phyloP scores from a whole-genome alignment of 2,329 filamentous ascomycete species.

The Epichloe uncinata region DNA sequence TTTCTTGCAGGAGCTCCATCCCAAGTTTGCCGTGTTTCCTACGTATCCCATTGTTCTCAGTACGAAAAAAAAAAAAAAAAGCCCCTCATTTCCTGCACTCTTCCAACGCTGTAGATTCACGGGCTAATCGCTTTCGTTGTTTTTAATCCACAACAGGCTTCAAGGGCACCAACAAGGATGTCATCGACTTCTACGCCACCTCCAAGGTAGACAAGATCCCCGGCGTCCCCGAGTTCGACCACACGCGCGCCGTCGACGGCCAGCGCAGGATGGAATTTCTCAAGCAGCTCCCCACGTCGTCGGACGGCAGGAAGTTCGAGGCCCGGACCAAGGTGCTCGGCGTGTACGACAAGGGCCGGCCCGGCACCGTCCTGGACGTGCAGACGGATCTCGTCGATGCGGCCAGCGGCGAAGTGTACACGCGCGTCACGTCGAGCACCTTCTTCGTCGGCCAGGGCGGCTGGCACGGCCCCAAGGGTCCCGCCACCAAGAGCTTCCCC shows the following conservation, averaged over 20 bases:
- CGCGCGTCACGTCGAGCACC: conserved; percentile 51
- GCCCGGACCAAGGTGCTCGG: conserved; percentile 65
- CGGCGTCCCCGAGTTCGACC: conserved; percentile 63
- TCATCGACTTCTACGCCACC: conserved; percentile 71
- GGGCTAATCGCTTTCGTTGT: too few species aligned
- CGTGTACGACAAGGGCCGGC: conserved; percentile 81
- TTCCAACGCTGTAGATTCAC: too few species aligned
- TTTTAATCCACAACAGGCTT: conserved; percentile 38
- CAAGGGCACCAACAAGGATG: conserved; percentile 63
- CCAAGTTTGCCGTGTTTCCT: conserved; percentile 76
- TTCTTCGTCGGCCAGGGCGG: conserved; percentile 70
- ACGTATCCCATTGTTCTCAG: conserved; percentile 75
- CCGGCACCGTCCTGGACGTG: conserved; percentile 68
- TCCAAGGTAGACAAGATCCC: conserved; percentile 56
- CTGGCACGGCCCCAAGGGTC: conserved; percentile 87
- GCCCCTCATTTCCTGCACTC: background rate
- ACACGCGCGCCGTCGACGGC: conserved; percentile 64
- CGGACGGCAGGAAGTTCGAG: conserved; percentile 61
- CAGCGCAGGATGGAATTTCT: conserved; percentile 68
- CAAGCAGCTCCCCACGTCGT: conserved; percentile 61
- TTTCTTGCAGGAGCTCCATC: conserved; percentile 60
- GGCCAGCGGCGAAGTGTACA: conserved; percentile 55
- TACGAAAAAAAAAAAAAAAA: conserved; percentile 24
- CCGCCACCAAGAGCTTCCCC: conserved; percentile 64
- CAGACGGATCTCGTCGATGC: conserved; percentile 66